Base-by-base conservation (phyloP, 805 yeast genomes). In the Zygoascus flipseniorum region DNA sequence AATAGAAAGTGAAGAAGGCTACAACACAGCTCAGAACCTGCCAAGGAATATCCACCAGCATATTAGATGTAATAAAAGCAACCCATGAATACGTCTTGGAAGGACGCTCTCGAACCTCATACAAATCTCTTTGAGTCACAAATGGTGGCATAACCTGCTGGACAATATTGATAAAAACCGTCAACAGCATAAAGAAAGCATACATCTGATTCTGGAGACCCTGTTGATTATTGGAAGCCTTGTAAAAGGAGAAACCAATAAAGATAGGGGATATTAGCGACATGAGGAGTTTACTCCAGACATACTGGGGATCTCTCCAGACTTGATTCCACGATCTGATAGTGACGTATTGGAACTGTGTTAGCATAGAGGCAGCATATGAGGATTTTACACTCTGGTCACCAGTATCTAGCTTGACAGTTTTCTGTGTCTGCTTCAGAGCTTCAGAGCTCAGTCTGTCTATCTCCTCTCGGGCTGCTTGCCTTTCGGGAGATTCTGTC, bases 21-120 rank as follows among this genome's bases (percentile, higher is more conserved):
- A 85, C 47, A 9, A 85, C 78, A 11, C 76, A 70, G 60, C 73
- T 70, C 41, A 76, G 54, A 37, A 75, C 59, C 53, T 76, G 76
- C 69, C 80, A 85, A 1, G 89, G 89, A 19, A 82, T 60, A 64
- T 85, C 92, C 55, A 74, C 74, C 18, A 79, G 43, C 56, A 72
- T 72, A 60, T 82, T 82, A 5, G 83, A 67, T 18, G 82, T 49
- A 48, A 83, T 62, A 67, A 85, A 66, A 43, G 77, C 67, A 28
- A 81, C 72, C 90, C 90, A 85, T 61, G 82, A 85, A 71, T 81
- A 85, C 43, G 86, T 85, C 62, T 83, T 84, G 4, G 87, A 81
- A 54, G 81, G 77, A 19, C 80, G 74, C 63, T 85, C 92, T 62
- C 92, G 76, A 13, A 79, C 86, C 66, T 85, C 90, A 62, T 70